Percentiles rank a stretch among this genome's conserved stretches.
Evolutionary conservation across 352 stramenopile species (phyloP).

Genomic region (Phytophthora nicotianae): DNA sequence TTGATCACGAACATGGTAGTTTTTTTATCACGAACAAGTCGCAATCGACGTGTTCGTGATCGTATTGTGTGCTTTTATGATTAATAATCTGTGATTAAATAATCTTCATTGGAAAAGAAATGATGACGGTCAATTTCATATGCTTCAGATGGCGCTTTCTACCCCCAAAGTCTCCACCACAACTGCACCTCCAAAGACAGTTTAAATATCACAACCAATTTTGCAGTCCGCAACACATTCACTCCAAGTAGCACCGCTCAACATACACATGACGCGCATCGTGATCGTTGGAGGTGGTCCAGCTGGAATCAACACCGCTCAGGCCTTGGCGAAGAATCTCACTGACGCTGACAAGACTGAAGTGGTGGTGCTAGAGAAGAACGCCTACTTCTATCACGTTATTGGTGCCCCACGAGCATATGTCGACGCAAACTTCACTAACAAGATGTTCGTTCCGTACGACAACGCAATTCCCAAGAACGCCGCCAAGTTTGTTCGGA

Average conservation of each 20-base stretch:
- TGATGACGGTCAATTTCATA: no score
- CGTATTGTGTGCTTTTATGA: no score
- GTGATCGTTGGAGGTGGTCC: conserved; percentile 42
- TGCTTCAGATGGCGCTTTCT: no score
- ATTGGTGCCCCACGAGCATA: conserved; percentile 42
- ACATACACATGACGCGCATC: conserved; percentile 24
- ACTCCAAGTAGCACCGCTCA: neutral
- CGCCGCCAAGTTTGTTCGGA: conserved; percentile 22
- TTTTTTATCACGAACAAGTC: no score
- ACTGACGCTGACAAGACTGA: conserved; percentile 27
- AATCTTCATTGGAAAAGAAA: no score
- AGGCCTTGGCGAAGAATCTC: conserved; percentile 37
- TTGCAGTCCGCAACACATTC: neutral
- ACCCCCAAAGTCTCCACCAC: no score
- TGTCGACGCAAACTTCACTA: conserved; percentile 36
- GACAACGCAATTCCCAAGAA: conserved; percentile 32
- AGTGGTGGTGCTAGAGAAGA: conserved; percentile 49
- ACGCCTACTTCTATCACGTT: conserved; percentile 43
- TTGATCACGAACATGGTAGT: no score
- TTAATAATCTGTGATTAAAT: no score
- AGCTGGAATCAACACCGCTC: conserved; percentile 37
- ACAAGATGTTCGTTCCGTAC: conserved; percentile 48
- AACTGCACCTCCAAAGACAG: no score
- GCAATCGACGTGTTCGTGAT: no score
- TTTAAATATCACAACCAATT: neutral